Conservation (phyloP, 257 asterid genomes). For the Gentiana straminea region DNA sequence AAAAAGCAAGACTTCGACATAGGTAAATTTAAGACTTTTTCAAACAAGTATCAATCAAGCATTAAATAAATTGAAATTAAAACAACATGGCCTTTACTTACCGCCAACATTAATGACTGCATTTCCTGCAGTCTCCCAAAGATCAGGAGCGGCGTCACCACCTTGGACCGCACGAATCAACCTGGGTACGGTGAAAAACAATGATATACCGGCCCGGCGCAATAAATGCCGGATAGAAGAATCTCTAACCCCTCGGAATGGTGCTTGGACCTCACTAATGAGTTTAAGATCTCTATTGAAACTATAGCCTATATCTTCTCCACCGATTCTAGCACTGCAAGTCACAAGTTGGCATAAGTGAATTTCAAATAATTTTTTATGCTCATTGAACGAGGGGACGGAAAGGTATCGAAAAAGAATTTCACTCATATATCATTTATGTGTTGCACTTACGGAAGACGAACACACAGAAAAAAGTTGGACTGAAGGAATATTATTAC, state of each 20-base stretch:
- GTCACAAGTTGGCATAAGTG: background rate
- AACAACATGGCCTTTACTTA: conserved; percentile 17
- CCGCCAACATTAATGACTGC: conserved; percentile 77
- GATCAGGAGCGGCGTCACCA: conserved; percentile 83
- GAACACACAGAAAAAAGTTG: background rate
- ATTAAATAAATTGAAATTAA: background rate
- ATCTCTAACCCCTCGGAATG: too few species aligned
- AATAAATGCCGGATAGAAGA: too few species aligned
- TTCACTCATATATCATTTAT: too few species aligned
- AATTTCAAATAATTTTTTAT: background rate
- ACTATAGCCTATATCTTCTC: conserved; percentile 87
- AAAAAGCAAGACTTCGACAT: conserved; percentile 5
- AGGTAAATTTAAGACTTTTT: too few species aligned
- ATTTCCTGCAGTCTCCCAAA: conserved; percentile 57
- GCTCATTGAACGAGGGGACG: too few species aligned
- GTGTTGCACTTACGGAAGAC: too few species aligned
- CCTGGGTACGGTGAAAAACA: too few species aligned
- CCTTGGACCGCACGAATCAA: too few species aligned
- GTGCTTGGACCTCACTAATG: too few species aligned
- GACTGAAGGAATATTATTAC: background rate
- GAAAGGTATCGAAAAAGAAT: too few species aligned
- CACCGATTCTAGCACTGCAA: conserved; percentile 83
- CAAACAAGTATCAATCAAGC: background rate
- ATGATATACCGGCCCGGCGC: too few species aligned
- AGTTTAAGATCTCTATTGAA: conserved; percentile 94